Percentiles rank a stretch among this genome's conserved stretches.
These are phyloP conservation scores for Ophiostoma perfectum DNA, from an alignment of 2,329 filamentous ascomycete species.

Conservation along the genomic window DNA sequence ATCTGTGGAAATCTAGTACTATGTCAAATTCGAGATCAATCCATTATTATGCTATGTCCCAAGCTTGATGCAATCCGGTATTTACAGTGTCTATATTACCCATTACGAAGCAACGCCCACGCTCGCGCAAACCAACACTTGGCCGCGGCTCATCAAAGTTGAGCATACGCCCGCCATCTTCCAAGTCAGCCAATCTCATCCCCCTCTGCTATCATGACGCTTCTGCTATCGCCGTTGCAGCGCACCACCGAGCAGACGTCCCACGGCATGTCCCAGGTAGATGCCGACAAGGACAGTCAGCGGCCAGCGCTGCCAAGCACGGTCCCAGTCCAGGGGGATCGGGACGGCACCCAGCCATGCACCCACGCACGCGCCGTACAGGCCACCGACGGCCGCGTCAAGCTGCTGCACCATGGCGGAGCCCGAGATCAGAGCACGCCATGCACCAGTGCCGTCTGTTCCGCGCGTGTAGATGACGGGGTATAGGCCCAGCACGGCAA, in stretches of 20 bases:
- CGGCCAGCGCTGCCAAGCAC: conserved; percentile 98
- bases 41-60: no score
- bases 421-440: conserved; percentile 61
- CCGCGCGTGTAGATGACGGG: conserved; percentile 84
- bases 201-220: neutral
- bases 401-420: conserved; percentile 52
- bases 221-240: conserved; percentile 28
- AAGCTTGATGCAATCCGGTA: no score
- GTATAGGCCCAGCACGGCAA: conserved; percentile 71
- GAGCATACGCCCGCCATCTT: neutral
- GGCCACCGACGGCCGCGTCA: conserved; percentile 78
- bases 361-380: conserved; percentile 71
- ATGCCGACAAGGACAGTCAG: conserved; percentile 81
- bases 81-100: no score
- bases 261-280: conserved; percentile 71
- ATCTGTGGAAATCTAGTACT: no score
- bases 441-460: conserved; percentile 59
- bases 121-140: no score
- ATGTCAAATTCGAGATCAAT: no score
- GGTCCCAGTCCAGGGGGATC: conserved; percentile 95
- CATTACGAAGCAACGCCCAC: no score
- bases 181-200: neutral
- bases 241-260: conserved; percentile 56
- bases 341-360: conserved; percentile 93
- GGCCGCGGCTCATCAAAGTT: no score